A percentile compares a stretch with the other conserved stretches of the same genome.
phyloP scores from a whole-genome alignment of 768 basidiomycete species.

The Cytidiella melzeri region DNA sequence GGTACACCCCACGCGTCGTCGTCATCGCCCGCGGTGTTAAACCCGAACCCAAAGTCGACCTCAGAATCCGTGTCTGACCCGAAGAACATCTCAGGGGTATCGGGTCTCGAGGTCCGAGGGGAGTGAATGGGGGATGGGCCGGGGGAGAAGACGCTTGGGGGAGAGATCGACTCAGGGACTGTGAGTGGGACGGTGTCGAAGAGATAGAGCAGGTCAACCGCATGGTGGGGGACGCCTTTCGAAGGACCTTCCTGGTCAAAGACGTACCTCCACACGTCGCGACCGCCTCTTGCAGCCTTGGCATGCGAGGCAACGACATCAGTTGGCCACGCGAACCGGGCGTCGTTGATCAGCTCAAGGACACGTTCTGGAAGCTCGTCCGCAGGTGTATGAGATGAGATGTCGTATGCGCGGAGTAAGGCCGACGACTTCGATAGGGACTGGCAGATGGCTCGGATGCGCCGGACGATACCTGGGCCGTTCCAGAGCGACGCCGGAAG shows the following conservation, averaged over 20 bases:
- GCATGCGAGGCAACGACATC: slow-evolving; percentile 54
- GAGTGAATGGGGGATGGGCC: neutral
- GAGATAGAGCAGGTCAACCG: slow-evolving; percentile 68
- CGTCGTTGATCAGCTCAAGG: slow-evolving; percentile 70
- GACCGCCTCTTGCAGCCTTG: slow-evolving; percentile 43
- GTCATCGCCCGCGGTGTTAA: slow-evolving; percentile 29
- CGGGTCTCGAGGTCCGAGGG: slow-evolving; percentile 7
- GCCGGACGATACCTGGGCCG: slow-evolving; percentile 50
- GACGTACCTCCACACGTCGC: slow-evolving; percentile 72
- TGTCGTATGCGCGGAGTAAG: slow-evolving; percentile 68
- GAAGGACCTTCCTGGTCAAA: slow-evolving; percentile 78
- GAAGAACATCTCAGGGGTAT: slow-evolving; percentile 25
- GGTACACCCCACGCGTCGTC: slow-evolving; percentile 45
- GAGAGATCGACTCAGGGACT: slow-evolving; percentile 18
- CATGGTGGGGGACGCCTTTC: slow-evolving; percentile 60
- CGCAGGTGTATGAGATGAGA: slow-evolving; percentile 50
- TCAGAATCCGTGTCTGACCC: slow-evolving; percentile 28
- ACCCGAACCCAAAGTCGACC: slow-evolving; percentile 20
- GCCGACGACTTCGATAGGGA: slow-evolving; percentile 55
- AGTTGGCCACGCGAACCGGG: slow-evolving; percentile 72
- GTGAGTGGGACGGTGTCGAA: slow-evolving; percentile 71
- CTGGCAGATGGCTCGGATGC: slow-evolving; percentile 71
- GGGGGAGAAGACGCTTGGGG: slow-evolving; percentile 21
- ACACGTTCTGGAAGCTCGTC: slow-evolving; percentile 65
- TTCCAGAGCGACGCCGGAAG: slow-evolving; percentile 58